phyloP scores from a whole-genome alignment of 2,329 filamentous ascomycete species.

The Pseudodiploospora longispora region DNA sequence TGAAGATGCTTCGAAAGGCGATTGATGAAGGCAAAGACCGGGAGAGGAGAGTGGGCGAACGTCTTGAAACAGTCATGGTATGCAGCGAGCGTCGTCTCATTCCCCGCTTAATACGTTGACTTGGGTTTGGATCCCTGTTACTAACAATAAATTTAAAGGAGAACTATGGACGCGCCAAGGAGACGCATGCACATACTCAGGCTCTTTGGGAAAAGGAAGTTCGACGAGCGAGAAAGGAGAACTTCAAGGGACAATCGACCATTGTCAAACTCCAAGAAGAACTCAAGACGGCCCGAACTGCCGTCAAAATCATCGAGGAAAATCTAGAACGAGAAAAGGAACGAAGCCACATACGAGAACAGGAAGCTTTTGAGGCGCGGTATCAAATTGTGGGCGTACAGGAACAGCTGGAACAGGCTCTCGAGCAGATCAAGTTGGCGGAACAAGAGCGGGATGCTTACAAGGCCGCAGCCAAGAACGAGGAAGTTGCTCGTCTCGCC shows the following conservation, averaged over 20 bases:
- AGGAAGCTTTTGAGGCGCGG: conserved; percentile 60
- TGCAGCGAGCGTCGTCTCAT: conserved; percentile 16
- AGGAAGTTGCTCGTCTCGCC: conserved; percentile 64
- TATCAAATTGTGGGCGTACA: conserved; percentile 58
- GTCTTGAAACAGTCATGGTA: conserved; percentile 63
- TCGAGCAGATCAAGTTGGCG: conserved; percentile 54
- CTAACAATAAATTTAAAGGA: conserved; percentile 39
- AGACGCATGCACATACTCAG: conserved; percentile 59
- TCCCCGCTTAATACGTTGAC: no score
- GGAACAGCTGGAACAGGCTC: conserved; percentile 57
- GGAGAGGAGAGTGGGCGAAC: conserved; percentile 58
- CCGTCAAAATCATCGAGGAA: conserved; percentile 49
- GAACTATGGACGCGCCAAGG: conserved; percentile 61
- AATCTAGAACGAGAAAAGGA: conserved; percentile 56
- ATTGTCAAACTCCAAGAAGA: conserved; percentile 68
- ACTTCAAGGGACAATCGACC: conserved; percentile 64
- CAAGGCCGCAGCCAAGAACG: conserved; percentile 63
- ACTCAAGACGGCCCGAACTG: conserved; percentile 51
- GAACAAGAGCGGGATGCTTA: conserved; percentile 70
- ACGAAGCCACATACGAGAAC: conserved; percentile 52
- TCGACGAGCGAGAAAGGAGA: conserved; percentile 60
- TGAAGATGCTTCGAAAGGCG: conserved; percentile 44
- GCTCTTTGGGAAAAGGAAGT: conserved; percentile 68
- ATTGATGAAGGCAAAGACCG: conserved; percentile 58
- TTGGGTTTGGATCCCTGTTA: no score